Evolutionary conservation across 1,284 basidiomycete genomes (phyloP), one percentile per base, ranked within the genome.

Genomic region (Tetrapyrgos nigripes): DNA sequence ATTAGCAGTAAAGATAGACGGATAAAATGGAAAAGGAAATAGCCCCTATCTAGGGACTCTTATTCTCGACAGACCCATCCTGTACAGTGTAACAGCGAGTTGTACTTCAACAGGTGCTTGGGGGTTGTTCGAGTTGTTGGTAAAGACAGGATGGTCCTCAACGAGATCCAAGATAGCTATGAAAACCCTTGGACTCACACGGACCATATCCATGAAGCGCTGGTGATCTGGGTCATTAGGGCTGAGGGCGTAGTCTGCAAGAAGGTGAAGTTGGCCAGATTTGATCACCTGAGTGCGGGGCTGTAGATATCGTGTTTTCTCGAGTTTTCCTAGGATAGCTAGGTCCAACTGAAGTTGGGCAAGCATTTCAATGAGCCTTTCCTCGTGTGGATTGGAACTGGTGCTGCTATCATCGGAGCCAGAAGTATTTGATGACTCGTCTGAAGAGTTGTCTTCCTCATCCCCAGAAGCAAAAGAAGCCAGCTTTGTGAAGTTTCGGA

Each of bases 51-150:
- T n/a, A n/a, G n/a, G n/a, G n/a, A n/a, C n/a, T n/a, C n/a, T n/a
- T n/a, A n/a, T n/a, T n/a, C n/a, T n/a, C n/a, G n/a, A n/a, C n/a
- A n/a, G n/a, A n/a, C 75, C 75, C 61, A 76, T 63, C 9, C 68
- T 64, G 50, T 66, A 76, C 2, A n/a, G n/a, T 77, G 69, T 70
- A 8, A n/a, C n/a, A n/a, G n/a, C n/a, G n/a, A n/a, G n/a, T n/a
- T n/a, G n/a, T n/a, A n/a, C n/a, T n/a, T n/a, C 65, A 4, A 79
- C 70, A 13, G 71, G 67, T 4, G 72, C 50, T 50, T 79, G 77
- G 3, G 62, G 24, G 37, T 62, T 62, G 19, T 71, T 69, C 0
- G 69, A 72, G 23, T 66, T 52, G 40, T 68, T 76, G 0, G 45
- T 9, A 49, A 79, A 78, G 4, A 76, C 64, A 5, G 64, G 53